Conservation (phyloP, 2,329 filamentous ascomycete species). For the Phoma sp. region DNA sequence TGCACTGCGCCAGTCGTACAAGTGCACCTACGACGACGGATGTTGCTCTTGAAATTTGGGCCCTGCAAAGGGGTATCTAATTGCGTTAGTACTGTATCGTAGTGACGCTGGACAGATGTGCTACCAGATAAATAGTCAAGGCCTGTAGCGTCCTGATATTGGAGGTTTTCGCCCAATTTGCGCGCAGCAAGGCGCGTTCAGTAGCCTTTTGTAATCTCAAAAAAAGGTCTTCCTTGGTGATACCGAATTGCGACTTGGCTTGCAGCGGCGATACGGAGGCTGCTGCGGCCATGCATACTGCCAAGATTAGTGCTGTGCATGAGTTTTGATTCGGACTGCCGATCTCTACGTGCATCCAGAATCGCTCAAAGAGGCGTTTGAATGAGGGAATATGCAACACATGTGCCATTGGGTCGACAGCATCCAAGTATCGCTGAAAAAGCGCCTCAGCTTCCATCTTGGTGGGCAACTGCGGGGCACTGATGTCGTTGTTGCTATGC, state of each 20-base stretch:
- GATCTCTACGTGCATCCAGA: conserved; percentile 47
- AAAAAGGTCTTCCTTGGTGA: conserved; percentile 47
- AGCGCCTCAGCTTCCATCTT: conserved; percentile 45
- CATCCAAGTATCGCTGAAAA: conserved; percentile 43
- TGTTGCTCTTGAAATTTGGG: conserved; percentile 47
- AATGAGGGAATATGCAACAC: conserved; percentile 47
- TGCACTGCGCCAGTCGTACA: conserved; percentile 47
- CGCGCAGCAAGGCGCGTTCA: conserved; percentile 42
- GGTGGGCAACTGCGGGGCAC: conserved; percentile 41
- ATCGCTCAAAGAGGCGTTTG: conserved; percentile 46
- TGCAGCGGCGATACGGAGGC: conserved; percentile 46
- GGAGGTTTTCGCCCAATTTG: conserved; percentile 48
- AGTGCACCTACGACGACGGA: conserved; percentile 48
- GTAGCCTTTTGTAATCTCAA: conserved; percentile 46
- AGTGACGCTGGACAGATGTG: background rate
- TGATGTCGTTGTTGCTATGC: conserved; percentile 37
- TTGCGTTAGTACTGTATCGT: conserved; percentile 13
- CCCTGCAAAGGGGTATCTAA: conserved; percentile 46
- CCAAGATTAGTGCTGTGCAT: conserved; percentile 44
- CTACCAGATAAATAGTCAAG: conserved; percentile 46
- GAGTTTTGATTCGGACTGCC: conserved; percentile 45
- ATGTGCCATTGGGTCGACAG: conserved; percentile 47
- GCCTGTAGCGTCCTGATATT: conserved; percentile 48
- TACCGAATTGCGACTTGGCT: conserved; percentile 48
- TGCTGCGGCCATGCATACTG: conserved; percentile 47